Evolutionary conservation across 345 rosid species (phyloP).

Genomic region (Aegle marmelos): DNA sequence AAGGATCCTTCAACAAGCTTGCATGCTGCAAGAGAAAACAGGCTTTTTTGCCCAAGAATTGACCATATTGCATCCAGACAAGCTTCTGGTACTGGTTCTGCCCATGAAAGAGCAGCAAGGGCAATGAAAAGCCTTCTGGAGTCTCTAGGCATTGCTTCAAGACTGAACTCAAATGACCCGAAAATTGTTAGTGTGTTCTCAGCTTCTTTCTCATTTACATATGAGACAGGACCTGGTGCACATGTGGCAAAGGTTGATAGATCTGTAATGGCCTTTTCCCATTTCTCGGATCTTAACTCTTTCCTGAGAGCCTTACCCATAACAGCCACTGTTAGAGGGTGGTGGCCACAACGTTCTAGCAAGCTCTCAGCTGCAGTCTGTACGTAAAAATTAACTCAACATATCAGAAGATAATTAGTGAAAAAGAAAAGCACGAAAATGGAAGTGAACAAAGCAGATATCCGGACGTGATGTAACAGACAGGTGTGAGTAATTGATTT

Average conservation of each 20-base stretch:
- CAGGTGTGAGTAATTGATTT: not conserved
- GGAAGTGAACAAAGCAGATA: not conserved
- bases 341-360: constrained; percentile 38
- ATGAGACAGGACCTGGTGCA: constrained; percentile 29
- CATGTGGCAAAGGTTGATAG: constrained; percentile 31
- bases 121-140: constrained; percentile 27
- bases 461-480: not conserved
- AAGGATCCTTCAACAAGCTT: constrained; percentile 38
- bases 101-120: constrained; percentile 30
- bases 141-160: constrained; percentile 36
- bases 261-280: constrained; percentile 29
- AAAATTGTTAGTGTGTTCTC: constrained; percentile 34
- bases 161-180: constrained; percentile 34
- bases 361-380: constrained; percentile 23
- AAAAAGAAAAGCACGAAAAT: not conserved
- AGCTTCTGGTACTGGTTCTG: constrained; percentile 35
- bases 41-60: constrained; percentile 27
- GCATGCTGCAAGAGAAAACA: constrained; percentile 29
- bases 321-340: constrained; percentile 35
- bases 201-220: constrained; percentile 35
- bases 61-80: constrained; percentile 33
- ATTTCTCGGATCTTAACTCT: constrained; percentile 30
- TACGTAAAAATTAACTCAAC: not conserved
- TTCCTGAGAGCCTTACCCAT: constrained; percentile 40
- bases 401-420: constrained; percentile 7